Evolutionary conservation across 139 green algal genomes (phyloP), one percentile per base, ranked within the genome.

Genomic region (Dunaliella sp.): DNA sequence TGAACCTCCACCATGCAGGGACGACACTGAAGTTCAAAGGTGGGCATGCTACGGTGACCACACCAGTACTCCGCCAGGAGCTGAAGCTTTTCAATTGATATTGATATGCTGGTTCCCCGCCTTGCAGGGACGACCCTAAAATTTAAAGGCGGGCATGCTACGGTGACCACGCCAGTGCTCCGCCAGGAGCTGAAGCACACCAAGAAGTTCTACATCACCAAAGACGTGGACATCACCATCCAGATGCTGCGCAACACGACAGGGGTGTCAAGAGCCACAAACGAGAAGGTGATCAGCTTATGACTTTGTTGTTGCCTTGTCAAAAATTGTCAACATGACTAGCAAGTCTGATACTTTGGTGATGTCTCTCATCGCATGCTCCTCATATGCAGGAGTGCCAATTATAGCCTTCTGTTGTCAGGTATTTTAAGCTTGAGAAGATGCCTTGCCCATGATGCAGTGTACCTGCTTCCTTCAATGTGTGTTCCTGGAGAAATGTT

Each of bases 191-290:
- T 91, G 34, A 34, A 38, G 36, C 75, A 78, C 36, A 83, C 36
- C 25, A 77, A 85, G 1, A 83, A 84, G 28, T 89, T 91, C 65
- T 91, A 91, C 65, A 84, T 89, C 21, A 86, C 83, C 1, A 87
- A 86, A 26, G 88, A 91, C 57, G 84, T 89, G 0, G 88, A 91
- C 75, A 84, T 89, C 36, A 88, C 88, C 3, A 85, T 91, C 26
- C 88, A 91, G 76, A 89, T 77, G 57, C 74, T 58, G 37, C 72
- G 86, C 0, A 86, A 86, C 72, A 88, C 86, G 0, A 86, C 81
- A 2, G 82, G 86, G 36, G 86, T 90, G 28, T 88, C 0, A 25
- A 28, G 34, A 59, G 88, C 88, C 81, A 91, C 88, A 0, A 91
- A 91, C 35, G 88, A 91, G 37, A 89, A 87, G 84, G 81, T 91